Base-by-base conservation (phyloP, 1,284 basidiomycete species). In the Irpex sp. region DNA sequence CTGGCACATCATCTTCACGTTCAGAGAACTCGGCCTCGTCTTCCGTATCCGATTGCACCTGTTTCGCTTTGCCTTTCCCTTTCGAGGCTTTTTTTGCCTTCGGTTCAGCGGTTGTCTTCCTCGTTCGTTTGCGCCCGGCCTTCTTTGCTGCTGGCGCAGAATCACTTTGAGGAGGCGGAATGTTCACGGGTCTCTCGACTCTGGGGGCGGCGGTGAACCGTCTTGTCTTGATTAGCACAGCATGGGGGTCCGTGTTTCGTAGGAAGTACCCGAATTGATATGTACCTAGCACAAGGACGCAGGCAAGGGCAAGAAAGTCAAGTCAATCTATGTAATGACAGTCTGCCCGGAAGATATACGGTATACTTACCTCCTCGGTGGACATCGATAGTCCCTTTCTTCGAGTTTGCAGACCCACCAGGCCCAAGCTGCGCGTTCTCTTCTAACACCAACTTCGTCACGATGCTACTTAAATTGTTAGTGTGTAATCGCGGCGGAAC, bases 221-320 rank as follows among this genome's bases (percentile, higher is more conserved):
- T 67, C 88, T 79, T n/a, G 83, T 82, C 81, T 93, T 93, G 67
- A 89, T 76, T 15, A 92, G 76, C 6, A 92, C 79, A 1, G 87
- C 84, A 72, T 92, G 90, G 13, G 88, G 84, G 63, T 91, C 89
- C 2, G 83, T 85, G 72, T 85, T 87, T n/a, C 89, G 83, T 67
- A 93, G 79, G 73, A 92, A 93, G 71, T 90, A 93, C 56, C 88
- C 90, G 70, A 92, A 92, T 65, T 93, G 91, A 70, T 93, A 93
- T 0, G 79, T 82, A 65, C 91, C 91, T 93, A 67, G 37, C 62
- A 17, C 57, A 52, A 57, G 52, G 63, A 58, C 51, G 63, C 55
- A 15, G 58, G 57, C 15, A 62, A 19, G 36, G 64, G 21, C 26
- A 26, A 26, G 26, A 26, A 26, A 26, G 26, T 26, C 26, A 26